Evolutionary conservation across 2,329 filamentous ascomycete species (phyloP).

Genomic region (Aureobasidium vineae): DNA sequence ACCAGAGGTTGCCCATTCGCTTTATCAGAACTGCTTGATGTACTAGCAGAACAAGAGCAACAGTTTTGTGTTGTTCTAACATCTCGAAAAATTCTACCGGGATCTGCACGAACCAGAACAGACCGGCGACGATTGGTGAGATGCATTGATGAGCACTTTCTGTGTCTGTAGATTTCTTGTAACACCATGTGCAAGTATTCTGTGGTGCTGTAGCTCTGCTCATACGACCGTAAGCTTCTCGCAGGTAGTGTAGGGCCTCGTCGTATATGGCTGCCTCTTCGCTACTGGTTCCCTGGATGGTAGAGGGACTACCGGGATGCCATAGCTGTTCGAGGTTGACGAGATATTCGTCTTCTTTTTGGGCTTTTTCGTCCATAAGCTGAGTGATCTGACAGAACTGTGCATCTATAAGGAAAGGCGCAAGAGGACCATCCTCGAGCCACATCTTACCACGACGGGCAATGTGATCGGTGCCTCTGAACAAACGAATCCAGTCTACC

Average conservation of each 20-base stretch:
- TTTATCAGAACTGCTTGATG: conserved; percentile 20
- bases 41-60: conserved; percentile 6
- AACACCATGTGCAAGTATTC: conserved; percentile 22
- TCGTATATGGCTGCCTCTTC: conserved; percentile 18
- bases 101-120: conserved; percentile 15
- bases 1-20: conserved; percentile 9
- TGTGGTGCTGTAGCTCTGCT: conserved; percentile 14
- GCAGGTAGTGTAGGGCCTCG: conserved; percentile 19
- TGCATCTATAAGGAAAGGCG: neutral
- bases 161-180: neutral
- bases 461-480: conserved; percentile 20
- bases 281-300: neutral
- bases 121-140: conserved; percentile 18
- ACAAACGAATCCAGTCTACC: conserved; percentile 22
- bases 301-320: conserved; percentile 8
- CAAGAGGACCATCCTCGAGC: conserved; percentile 17
- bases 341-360: conserved; percentile 21
- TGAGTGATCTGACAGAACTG: neutral
- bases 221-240: conserved; percentile 25
- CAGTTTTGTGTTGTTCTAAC: conserved; percentile 23
- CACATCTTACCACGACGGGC: conserved; percentile 18
- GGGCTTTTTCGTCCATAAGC: neutral
- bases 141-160: neutral
- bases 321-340: conserved; percentile 14
- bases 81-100: conserved; percentile 20